Evolutionary conservation across 495 filamentous ascomycete species (phyloP).

Genomic region (Penicillium psychrofluorescens): DNA sequence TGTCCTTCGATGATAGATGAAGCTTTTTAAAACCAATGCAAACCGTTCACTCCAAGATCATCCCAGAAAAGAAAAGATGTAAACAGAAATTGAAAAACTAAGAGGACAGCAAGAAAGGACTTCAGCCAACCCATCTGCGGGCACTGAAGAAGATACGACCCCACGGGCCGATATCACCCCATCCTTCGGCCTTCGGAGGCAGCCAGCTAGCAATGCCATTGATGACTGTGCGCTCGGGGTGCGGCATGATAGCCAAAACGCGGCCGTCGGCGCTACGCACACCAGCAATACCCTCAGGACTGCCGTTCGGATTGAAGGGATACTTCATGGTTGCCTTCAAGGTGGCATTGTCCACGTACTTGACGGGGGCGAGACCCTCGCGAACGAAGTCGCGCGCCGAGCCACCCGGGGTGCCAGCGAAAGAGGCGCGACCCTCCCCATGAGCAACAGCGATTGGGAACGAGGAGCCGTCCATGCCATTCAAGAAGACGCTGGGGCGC

Average conservation of each 20-base stretch:
- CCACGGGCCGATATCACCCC: conserved; percentile 90
- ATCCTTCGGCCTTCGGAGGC: conserved; percentile 57
- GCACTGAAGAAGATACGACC: conserved; percentile 70
- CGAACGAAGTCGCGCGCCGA: conserved; percentile 46
- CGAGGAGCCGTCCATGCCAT: conserved; percentile 79
- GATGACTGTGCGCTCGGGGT: conserved; percentile 88
- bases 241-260: conserved; percentile 92
- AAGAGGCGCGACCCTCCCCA: conserved; percentile 83
- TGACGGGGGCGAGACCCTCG: conserved; percentile 59
- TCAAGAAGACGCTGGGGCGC: conserved; percentile 74
- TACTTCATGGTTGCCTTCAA: conserved; percentile 69
- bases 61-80: neutral
- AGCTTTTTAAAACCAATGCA: neutral
- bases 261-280: conserved; percentile 74
- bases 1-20: neutral
- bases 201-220: conserved; percentile 73
- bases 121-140: conserved; percentile 75
- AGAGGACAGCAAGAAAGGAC: neutral
- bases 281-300: conserved; percentile 77
- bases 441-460: conserved; percentile 88
- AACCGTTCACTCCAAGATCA: neutral
- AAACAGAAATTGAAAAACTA: neutral
- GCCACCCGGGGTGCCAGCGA: conserved; percentile 40
- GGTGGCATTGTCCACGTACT: conserved; percentile 77
- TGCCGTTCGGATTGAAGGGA: conserved; percentile 91